Evolutionary conservation across 2,329 filamentous ascomycete species (phyloP).

Genomic region (Paecilomyces fulvus): DNA sequence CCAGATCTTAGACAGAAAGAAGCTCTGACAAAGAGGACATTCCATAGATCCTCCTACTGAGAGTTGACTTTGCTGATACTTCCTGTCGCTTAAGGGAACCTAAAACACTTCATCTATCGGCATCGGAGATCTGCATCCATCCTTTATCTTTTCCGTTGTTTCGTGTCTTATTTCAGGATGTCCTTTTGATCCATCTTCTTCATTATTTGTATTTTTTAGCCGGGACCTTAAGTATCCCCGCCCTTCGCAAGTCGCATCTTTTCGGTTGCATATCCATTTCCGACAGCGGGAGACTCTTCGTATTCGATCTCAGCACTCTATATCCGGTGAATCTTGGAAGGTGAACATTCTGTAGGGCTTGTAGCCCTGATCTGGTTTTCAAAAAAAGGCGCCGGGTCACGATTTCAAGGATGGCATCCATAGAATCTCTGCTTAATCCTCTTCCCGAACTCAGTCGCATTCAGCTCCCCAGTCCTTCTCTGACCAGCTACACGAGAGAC

Average conservation of each 20-base stretch:
- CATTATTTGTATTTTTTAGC: neutral
- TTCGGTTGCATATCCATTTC: neutral
- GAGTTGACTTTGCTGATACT: neutral
- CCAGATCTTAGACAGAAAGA: neutral
- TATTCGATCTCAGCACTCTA: neutral
- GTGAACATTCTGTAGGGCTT: neutral
- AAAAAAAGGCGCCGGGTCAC: neutral
- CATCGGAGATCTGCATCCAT: neutral
- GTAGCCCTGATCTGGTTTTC: neutral
- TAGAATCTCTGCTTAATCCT: constrained; percentile 60
- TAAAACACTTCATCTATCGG: neutral
- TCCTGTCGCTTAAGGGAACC: neutral
- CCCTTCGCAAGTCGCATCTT: neutral
- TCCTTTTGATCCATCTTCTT: neutral
- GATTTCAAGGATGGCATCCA: constrained; percentile 48
- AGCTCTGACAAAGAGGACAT: neutral
- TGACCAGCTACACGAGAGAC: constrained; percentile 37
- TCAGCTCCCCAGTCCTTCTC: constrained; percentile 28
- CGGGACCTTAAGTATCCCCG: neutral
- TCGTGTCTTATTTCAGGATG: neutral
- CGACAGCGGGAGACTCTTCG: neutral
- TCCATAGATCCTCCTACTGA: neutral
- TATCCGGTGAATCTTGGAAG: neutral
- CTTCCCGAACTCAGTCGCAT: constrained; percentile 29
- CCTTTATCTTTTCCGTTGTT: neutral